Evolutionary conservation across 164 flowering plant species (phyloP), one percentile per base, ranked within the genome.

Genomic region (Buxus sempervirens): DNA sequence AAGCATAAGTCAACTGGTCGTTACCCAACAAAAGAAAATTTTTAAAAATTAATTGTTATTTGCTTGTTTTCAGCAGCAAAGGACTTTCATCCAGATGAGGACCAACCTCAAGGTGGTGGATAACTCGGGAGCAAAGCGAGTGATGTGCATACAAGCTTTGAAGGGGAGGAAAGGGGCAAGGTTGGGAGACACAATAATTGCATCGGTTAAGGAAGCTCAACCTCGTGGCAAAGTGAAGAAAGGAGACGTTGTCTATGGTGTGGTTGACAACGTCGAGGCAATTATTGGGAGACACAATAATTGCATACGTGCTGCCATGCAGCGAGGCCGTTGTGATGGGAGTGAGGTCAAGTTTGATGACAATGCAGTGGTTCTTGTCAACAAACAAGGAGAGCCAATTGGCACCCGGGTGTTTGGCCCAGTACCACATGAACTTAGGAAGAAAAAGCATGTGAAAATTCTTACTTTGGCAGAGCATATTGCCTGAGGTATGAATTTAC

Each of bases 251-350:
- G 91, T 86, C 0, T 79, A 80, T 70, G 93, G 83, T 58, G 98
- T 95, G 27, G 96, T 95, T 54, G 97, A n/a, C n/a, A n/a, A n/a
- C n/a, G n/a, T n/a, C n/a, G n/a, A n/a, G n/a, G n/a, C n/a, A n/a
- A n/a, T n/a, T n/a, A n/a, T n/a, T n/a, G n/a, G n/a, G n/a, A n/a
- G n/a, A n/a, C n/a, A n/a, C n/a, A n/a, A n/a, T n/a, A n/a, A n/a
- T n/a, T n/a, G n/a, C n/a, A n/a, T 95, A 12, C 94, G 97, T 55
- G 97, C 98, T 64, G 97, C 97, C 55, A 95, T 90, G 97, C 90
- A 77, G 61, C 65, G 78, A 1, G 92, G 93, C 21, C 86, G 96
- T 28, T 83, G 87, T 72, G 96, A 95, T 78, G 98, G 97, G 27
- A 92, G 97, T 71, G 90, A 83, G 72, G 80, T 89, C 68, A 90